Conservation (phyloP, 148 eudicot species). For the Vaccinium macrocarpon region DNA sequence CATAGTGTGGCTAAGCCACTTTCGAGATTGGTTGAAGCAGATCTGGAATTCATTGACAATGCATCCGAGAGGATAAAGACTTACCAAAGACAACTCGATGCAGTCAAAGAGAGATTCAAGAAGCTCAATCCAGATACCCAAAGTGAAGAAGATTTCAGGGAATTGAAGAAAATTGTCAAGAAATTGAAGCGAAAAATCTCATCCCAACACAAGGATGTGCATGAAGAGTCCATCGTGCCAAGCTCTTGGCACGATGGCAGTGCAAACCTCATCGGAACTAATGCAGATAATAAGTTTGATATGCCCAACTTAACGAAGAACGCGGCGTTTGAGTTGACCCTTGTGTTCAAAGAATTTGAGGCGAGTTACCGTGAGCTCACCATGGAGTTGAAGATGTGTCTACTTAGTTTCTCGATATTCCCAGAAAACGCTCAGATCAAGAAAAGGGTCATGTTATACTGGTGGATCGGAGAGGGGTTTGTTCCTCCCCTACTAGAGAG, state of each 20-base stretch:
- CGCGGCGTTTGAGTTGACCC: conserved; percentile 11
- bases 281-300: not conserved
- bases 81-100: no score
- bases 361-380: conserved; percentile 14
- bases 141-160: conserved; percentile 15
- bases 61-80: not conserved
- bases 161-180: conserved; percentile 17
- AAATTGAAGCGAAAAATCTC: conserved; percentile 24
- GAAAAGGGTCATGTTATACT: conserved; percentile 34
- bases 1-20: not conserved
- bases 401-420: conserved; percentile 32
- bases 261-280: not conserved
- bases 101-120: not conserved
- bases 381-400: conserved; percentile 18
- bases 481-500: not conserved
- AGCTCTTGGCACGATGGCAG: not conserved
- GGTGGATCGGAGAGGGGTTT: conserved; percentile 53
- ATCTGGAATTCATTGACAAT: not conserved
- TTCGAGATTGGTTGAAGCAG: not conserved
- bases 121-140: not conserved
- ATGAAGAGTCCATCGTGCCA: not conserved
- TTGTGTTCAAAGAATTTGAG: conserved; percentile 18
- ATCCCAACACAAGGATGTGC: conserved; percentile 6
- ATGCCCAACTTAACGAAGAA: conserved; percentile 20
- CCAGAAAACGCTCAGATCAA: conserved; percentile 18